These are phyloP conservation scores for Coemansia erecta DNA, from an alignment of 192 early-diverging fungal species.

Conservation along the genomic window DNA sequence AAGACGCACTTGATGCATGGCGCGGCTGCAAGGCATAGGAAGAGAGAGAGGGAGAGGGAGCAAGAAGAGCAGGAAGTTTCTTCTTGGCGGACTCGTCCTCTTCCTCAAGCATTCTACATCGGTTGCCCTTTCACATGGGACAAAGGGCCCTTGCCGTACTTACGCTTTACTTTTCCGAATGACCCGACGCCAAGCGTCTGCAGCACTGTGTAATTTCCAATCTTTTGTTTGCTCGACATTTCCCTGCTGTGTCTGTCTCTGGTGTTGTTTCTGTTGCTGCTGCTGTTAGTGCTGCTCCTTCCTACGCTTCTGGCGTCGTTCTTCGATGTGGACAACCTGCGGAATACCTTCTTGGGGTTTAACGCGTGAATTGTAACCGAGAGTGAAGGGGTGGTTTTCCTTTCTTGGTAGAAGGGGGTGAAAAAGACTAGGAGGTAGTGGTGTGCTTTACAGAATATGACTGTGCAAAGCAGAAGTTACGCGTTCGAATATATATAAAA, in stretches of 20 bases:
- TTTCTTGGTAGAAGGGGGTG: neutral
- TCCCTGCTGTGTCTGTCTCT: conserved; percentile 36
- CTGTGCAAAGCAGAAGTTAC: conserved; percentile 4
- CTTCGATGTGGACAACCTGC: conserved; percentile 35
- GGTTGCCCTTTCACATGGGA: too few relatives aligned
- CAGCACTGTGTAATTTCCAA: conserved; percentile 92
- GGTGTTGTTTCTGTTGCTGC: conserved; percentile 14
- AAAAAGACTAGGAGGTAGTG: conserved; percentile 1
- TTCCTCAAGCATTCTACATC: too few relatives aligned
- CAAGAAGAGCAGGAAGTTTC: neutral
- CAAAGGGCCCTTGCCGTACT: conserved; percentile 11
- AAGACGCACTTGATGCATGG: neutral
- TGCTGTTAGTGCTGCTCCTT: conserved; percentile 6
- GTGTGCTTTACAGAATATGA: neutral
- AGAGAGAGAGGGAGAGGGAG: neutral
- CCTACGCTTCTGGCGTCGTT: conserved; percentile 10
- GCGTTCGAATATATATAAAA: neutral
- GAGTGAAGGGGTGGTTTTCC: neutral
- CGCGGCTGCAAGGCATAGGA: neutral
- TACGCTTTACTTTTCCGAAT: conserved; percentile 99
- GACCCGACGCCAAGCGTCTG: conserved; percentile 96
- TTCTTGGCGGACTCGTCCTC: too few relatives aligned
- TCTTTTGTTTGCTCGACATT: conserved; percentile 53
- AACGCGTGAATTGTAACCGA: conserved; percentile 32
- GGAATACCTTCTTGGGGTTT: conserved; percentile 44